Evolutionary conservation across 495 filamentous ascomycete genomes (phyloP), one percentile per base, ranked within the genome.

Genomic region (Hapsidospora chrysogenum): DNA sequence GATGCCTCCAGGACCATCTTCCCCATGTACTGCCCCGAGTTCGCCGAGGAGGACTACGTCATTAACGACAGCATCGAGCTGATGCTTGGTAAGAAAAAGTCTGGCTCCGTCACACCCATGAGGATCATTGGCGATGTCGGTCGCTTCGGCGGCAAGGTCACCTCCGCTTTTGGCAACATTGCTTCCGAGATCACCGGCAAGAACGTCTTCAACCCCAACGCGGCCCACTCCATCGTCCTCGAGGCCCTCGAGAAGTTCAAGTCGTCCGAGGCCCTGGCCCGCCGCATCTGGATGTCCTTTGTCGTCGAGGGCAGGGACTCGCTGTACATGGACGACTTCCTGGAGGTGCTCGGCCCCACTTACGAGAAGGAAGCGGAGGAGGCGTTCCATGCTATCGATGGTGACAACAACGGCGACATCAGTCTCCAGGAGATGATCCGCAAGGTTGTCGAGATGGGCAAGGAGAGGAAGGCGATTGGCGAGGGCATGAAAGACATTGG

Each of bases 211-310:
- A 87, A 95, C 56, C 78, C 85, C 6, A 80, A 76, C 35, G 76
- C 81, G 1, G 78, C 86, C 2, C 85, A 93, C 51, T 85, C 84
- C 2, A 71, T 93, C 31, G 83, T 95, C 3, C 63, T 92, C 8
- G 72, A 92, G 44, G 89, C 87, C 2, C 64, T 97, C 35, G 86
- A 92, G 49, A 85, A 80, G 45, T 74, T 72, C 27, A 62, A 66
- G 26, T 80, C 79, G 16, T 79, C 85, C 3, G 87, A 94, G 56
- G 89, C 87, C 17, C 58, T 97, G 40, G 89, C 85, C 4, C 77
- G 73, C 42, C 76, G 89, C 51, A 74, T 97, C 39, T 97, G 89
- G 89, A 93, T 94, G 84, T 93, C 85, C 2, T 95, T 95, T 50
- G 89, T 95, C 9, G 72, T 85, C 11, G 86, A 95, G 53, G 87